Base-by-base conservation (phyloP, 2,329 filamentous ascomycete species). In the Paraconiothyrium brasiliense region DNA sequence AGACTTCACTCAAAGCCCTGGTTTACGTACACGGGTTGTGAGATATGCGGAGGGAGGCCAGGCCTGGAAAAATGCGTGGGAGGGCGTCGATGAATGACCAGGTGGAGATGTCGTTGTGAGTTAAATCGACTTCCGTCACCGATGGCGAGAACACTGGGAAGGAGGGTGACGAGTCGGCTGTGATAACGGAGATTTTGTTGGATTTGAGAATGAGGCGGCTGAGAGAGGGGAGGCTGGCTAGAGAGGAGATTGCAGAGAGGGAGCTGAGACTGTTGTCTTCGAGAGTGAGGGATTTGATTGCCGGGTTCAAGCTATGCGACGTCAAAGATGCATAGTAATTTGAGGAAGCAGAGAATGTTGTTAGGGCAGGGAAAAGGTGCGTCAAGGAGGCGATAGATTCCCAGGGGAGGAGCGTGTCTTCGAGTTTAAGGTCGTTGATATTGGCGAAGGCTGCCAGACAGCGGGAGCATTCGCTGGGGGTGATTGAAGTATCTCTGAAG, bases 71-170 rank as follows among this genome's bases (percentile, higher is more conserved):
- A 60, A 87, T 81, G 13, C 76, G 71, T 1, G 86, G 81, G 1
- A 99, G 84, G 5, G 82, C 75, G 70, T 97, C 89, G 66, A 97
- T 83, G 75, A 96, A 92, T 34, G 78, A 72, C 92, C 93, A 97
- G 20, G 84, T 84, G 16, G 70, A 60, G 32, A 85, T 81, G 0
- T 71, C 70, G 64, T 84, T 84, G 70, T 80, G 78, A 4, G 81
- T 79, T 5, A 84, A 67, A 58, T 85, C 82, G 14, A 84, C 67
- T 55, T 82, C 78, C 39, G 60, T 54, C 5, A 83, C 51, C 0
- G 78, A 77, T 14, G 55, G 35, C 1, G 73, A 67, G 54, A 82
- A 76, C 32, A 69, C 27, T 16, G 51, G 60, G 27, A 71, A 67
- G 16, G 63, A 51, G 5, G 66, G 20, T 20, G 58, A 57, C 20